Evolutionary conservation across 495 filamentous ascomycete genomes (phyloP).

Genomic region (Penicillium dipodomyicola): DNA sequence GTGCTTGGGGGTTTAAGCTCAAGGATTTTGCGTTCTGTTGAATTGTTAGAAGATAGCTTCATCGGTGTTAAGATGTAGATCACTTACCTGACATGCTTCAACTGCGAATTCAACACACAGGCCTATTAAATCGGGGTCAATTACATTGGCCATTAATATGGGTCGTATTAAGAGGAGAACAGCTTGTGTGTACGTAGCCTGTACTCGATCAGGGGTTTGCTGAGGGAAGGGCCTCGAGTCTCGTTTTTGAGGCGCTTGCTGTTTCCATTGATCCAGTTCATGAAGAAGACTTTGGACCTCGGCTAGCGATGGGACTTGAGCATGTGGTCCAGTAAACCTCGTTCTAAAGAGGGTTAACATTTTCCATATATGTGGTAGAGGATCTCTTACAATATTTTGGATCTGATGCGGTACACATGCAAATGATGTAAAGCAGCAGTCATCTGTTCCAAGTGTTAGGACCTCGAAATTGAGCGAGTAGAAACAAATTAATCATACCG

Average conservation of each 20-base stretch:
- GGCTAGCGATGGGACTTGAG: conserved; percentile 5
- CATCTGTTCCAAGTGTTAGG: conserved; percentile 1
- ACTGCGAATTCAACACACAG: conserved; percentile 15
- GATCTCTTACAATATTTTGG: conserved; percentile 11
- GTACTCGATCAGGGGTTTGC: conserved; percentile 17
- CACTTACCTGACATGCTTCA: conserved; percentile 14
- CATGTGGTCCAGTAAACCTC: conserved; percentile 10
- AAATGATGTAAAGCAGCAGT: conserved; percentile 18
- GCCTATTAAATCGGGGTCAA: conserved; percentile 9
- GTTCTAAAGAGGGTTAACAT: conserved; percentile 8
- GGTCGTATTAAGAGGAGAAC: conserved; percentile 13
- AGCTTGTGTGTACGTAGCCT: conserved; percentile 18
- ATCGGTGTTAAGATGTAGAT: background rate
- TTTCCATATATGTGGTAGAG: background rate
- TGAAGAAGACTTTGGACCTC: conserved; percentile 13
- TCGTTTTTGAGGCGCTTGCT: conserved; percentile 7
- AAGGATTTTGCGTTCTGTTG: conserved; percentile 11
- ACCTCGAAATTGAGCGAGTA: too few relatives aligned
- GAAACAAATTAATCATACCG: background rate
- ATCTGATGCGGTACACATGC: conserved; percentile 13
- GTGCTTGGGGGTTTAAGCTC: conserved; percentile 13
- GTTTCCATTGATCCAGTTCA: conserved; percentile 13
- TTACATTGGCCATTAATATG: conserved; percentile 2
- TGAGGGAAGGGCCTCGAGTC: conserved; percentile 9
- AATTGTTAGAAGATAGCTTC: background rate